phyloP scores from a whole-genome alignment of 768 basidiomycete genomes.

The Boletus reticulatus region DNA sequence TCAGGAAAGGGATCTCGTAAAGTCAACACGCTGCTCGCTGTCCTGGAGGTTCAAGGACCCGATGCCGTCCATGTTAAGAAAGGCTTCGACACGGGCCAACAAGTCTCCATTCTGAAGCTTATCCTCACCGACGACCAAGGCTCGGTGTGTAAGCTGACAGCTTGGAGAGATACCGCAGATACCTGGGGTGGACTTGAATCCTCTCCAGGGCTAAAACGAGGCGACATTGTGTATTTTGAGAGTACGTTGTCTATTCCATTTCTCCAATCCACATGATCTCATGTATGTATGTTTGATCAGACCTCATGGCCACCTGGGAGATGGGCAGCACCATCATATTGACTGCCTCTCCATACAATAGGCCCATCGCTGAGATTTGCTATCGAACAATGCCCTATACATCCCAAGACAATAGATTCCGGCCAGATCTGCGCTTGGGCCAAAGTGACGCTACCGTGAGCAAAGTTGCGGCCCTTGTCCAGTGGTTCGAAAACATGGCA shows the following conservation, averaged over 20 bases:
- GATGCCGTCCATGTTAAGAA: slow-evolving; percentile 65
- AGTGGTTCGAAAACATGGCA: slow-evolving; percentile 75
- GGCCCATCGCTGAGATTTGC: slow-evolving; percentile 64
- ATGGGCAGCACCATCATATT: slow-evolving; percentile 45
- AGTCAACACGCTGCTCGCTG: slow-evolving; percentile 59
- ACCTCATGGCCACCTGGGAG: slow-evolving; percentile 51
- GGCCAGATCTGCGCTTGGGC: slow-evolving; percentile 73
- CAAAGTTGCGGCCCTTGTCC: slow-evolving; percentile 61
- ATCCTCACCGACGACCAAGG: slow-evolving; percentile 75
- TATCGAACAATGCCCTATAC: slow-evolving; percentile 74
- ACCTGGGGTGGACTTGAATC: slow-evolving; percentile 56
- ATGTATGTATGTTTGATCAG: slow-evolving; percentile 35
- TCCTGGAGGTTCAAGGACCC: slow-evolving; percentile 76
- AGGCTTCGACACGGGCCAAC: slow-evolving; percentile 66
- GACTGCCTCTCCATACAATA: slow-evolving; percentile 67
- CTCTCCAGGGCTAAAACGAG: slow-evolving; percentile 52
- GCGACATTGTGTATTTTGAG: slow-evolving; percentile 69
- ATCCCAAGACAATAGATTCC: slow-evolving; percentile 54
- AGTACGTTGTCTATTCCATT: slow-evolving; percentile 44
- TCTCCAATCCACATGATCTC: slow-evolving; percentile 11
- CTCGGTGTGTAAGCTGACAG: slow-evolving; percentile 66
- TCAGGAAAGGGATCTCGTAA: slow-evolving; percentile 44
- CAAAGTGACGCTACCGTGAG: slow-evolving; percentile 66
- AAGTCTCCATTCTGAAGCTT: slow-evolving; percentile 65
- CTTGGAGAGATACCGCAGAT: slow-evolving; percentile 77